A percentile compares a stretch with the other conserved stretches of the same genome.
phyloP scores from a whole-genome alignment of 129 eudicot genomes.

The Oenanthe sinensis region DNA sequence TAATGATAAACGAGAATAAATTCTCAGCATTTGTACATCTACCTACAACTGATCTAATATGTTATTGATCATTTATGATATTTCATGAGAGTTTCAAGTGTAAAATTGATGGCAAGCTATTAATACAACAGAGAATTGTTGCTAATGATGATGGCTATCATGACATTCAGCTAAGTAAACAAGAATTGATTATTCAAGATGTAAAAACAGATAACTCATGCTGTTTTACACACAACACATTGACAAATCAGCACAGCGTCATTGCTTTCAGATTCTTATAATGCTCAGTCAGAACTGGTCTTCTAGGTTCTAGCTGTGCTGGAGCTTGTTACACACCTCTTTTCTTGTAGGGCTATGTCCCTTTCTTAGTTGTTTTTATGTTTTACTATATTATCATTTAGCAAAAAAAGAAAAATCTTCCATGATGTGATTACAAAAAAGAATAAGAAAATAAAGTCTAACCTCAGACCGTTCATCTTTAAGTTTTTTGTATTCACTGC shows the following conservation, averaged over 20 bases:
- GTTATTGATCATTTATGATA: not conserved
- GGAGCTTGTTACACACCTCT: not conserved
- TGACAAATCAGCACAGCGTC: not conserved
- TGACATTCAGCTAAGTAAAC: not conserved
- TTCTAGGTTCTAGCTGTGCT: not conserved
- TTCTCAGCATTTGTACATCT: not conserved
- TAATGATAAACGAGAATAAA: too few species aligned
- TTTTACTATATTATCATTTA: not conserved
- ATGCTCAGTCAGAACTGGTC: not conserved
- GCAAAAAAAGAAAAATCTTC: too few species aligned
- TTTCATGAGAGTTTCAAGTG: not conserved
- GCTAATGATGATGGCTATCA: not conserved
- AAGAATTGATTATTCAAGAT: not conserved
- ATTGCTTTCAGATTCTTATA: not conserved
- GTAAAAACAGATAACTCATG: not conserved
- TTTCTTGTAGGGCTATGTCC: not conserved
- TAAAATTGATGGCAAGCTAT: not conserved
- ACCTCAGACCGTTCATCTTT: slow-evolving; percentile 89
- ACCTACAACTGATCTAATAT: not conserved
- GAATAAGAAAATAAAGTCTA: not conserved
- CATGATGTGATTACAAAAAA: not conserved
- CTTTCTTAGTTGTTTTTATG: not conserved
- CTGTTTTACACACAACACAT: not conserved
- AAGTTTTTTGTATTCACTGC: slow-evolving; percentile 72
- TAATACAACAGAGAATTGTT: not conserved